A percentile compares a stretch with the other conserved stretches of the same genome.
Conservation (phyloP, 2,329 filamentous ascomycete species). For the Claviceps monticola region DNA sequence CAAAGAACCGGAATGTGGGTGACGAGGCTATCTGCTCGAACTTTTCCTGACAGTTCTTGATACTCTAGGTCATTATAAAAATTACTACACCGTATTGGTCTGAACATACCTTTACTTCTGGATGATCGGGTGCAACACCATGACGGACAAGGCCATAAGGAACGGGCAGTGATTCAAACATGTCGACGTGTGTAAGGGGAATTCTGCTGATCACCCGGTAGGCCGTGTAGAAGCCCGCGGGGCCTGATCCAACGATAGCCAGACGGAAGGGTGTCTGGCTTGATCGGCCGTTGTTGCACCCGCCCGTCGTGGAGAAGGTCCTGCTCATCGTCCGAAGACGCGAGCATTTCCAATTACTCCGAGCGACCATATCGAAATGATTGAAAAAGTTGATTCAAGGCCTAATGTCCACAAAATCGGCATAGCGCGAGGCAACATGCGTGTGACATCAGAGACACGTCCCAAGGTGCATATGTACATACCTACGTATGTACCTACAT, state of each 20-base stretch:
- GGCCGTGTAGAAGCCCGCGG: slow-evolving; percentile 90
- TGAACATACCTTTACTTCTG: slow-evolving; percentile 78
- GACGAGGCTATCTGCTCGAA: slow-evolving; percentile 79
- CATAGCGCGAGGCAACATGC: no score
- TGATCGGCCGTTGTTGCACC: not conserved
- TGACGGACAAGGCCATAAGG: slow-evolving; percentile 88
- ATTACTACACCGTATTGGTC: not conserved
- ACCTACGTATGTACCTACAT: no score
- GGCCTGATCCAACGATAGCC: slow-evolving; percentile 84
- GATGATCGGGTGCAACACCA: slow-evolving; percentile 95
- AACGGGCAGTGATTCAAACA: slow-evolving; percentile 90
- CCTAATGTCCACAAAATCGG: no score
- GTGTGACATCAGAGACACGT: no score
- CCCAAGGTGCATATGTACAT: no score
- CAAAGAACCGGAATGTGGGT: slow-evolving; percentile 76
- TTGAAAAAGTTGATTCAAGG: not conserved
- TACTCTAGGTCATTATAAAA: not conserved
- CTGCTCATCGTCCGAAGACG: not conserved
- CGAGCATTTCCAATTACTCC: not conserved
- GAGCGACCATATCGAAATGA: not conserved
- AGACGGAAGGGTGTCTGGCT: slow-evolving; percentile 52
- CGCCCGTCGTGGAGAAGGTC: not conserved
- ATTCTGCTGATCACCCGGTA: slow-evolving; percentile 71
- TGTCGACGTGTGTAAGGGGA: slow-evolving; percentile 63
- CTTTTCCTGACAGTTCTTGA: slow-evolving; percentile 83